Evolutionary conservation across 768 basidiomycete species (phyloP).

Genomic region (Mycena indigotica): DNA sequence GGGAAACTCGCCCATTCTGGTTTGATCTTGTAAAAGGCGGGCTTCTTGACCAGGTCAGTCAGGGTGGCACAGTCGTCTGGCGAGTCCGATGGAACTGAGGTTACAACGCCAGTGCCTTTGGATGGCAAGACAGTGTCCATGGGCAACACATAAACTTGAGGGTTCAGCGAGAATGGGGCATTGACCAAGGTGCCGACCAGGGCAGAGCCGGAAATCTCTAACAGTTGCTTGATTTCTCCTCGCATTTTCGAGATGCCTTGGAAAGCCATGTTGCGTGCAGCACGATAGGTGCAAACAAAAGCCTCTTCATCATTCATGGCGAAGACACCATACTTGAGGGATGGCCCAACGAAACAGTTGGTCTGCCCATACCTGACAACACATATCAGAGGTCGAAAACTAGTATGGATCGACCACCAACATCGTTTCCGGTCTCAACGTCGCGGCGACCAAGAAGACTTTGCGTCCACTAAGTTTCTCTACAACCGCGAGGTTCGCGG

Average conservation of each 20-base stretch:
- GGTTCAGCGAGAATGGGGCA: constrained; percentile 79
- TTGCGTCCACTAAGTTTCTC: constrained; percentile 75
- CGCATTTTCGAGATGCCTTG: constrained; percentile 79
- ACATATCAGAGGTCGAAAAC: too few relatives aligned
- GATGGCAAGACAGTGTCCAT: constrained; percentile 98
- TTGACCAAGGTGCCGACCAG: constrained; percentile 88
- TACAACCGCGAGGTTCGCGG: constrained; percentile 63
- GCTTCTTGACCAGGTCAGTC: constrained; percentile 91
- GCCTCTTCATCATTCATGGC: constrained; percentile 85
- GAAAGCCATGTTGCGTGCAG: constrained; percentile 97
- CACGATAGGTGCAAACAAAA: constrained; percentile 84
- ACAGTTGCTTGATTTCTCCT: constrained; percentile 72
- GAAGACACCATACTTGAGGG: constrained; percentile 91
- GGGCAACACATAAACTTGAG: constrained; percentile 93
- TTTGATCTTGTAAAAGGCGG: constrained; percentile 94
- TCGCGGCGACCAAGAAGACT: constrained; percentile 93
- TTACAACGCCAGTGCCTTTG: constrained; percentile 98
- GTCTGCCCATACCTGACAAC: constrained; percentile 89
- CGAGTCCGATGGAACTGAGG: constrained; percentile 96
- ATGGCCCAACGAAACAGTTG: constrained; percentile 92
- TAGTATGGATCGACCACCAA: too few relatives aligned
- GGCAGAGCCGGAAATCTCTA: constrained; percentile 76
- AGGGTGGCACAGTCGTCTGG: constrained; percentile 94
- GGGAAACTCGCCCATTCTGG: constrained; percentile 84
- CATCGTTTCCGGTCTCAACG: constrained; percentile 97